phyloP scores from a whole-genome alignment of 108 stramenopile species.

The Cyclostephanos tholiformis region DNA sequence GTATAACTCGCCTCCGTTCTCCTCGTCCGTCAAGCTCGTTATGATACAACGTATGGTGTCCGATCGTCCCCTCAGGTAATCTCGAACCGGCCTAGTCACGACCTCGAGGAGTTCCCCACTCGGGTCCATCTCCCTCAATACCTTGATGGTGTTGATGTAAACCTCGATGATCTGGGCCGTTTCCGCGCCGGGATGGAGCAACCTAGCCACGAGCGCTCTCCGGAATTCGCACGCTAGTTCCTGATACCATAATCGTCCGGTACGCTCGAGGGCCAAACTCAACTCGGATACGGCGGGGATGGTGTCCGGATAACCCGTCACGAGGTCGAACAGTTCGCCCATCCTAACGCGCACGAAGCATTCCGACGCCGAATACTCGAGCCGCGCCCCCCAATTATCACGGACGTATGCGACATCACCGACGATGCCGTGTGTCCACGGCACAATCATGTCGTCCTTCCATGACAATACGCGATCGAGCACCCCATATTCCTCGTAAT shows the following conservation, averaged over 20 bases:
- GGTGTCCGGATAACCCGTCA: constrained; percentile 85
- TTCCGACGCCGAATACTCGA: constrained; percentile 58
- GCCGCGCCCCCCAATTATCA: constrained; percentile 52
- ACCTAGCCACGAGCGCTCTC: constrained; percentile 63
- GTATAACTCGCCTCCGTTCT: constrained; percentile 90
- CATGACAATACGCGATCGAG: constrained; percentile 50
- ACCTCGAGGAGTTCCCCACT: constrained; percentile 83
- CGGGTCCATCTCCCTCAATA: constrained; percentile 83
- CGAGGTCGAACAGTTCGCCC: constrained; percentile 77
- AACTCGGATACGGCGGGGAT: constrained; percentile 75
- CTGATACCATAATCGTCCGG: constrained; percentile 35
- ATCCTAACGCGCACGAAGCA: constrained; percentile 64
- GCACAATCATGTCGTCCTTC: constrained; percentile 54
- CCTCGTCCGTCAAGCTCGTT: constrained; percentile 92
- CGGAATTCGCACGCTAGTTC: constrained; percentile 56
- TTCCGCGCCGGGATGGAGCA: constrained; percentile 95
- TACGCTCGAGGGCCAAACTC: constrained; percentile 56
- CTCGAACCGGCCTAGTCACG: constrained; percentile 88
- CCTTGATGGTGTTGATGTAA: constrained; percentile 93
- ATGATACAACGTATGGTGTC: constrained; percentile 98
- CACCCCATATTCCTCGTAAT: constrained; percentile 59
- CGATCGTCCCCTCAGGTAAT: constrained; percentile 75
- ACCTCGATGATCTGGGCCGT: constrained; percentile 95
- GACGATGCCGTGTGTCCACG: constrained; percentile 54
- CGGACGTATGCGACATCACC: constrained; percentile 29